Base-by-base conservation (phyloP, 768 basidiomycete genomes). In the Tulasnella sp. region DNA sequence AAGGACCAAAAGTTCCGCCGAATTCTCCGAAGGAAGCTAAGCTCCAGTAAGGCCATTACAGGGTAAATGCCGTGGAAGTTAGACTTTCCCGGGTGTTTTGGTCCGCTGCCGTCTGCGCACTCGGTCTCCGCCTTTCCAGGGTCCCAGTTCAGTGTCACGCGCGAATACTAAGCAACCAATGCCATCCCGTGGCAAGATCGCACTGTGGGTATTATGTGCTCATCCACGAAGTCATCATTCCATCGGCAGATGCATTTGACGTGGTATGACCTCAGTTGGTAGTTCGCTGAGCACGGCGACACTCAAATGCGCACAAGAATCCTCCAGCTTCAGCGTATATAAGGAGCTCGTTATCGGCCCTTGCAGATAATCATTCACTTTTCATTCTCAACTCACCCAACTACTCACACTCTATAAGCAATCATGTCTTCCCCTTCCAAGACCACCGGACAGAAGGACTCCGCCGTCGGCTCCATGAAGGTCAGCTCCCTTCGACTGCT, bases 361-460 rank as follows among this genome's bases (percentile, higher is more conserved):
- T 68, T 68, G 21, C 62, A n/a, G 34, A 27, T 6, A 10, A 68
- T 36, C 31, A 68, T 68, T 52, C 62, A 68, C 8, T 68, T 16
- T 27, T 31, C 62, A 68, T 14, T n/a, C n/a, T 36, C 34, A 14
- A 68, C 27, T 31, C 62, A 68, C 62, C 16, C 14, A 21, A 36
- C 27, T 14, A n/a, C 62, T 27, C 34, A 68, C 62, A 68, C 62
- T 68, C 62, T 68, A 68, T 68, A 68, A 68, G 3, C 31, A 27
- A 68, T 34, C 9, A 68, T 68, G 62, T 68, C 62, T 68, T 9
- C 58, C 14, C 58, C 58, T 3, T 62, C 58, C 58, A 62, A 62
- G 58, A 62, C 58, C 58, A 62, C 58, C 24, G 58, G 58, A 62
- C 58, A 62, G 58, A 62, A 62, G 58, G 58, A 62, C 58, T 62